phyloP scores from a whole-genome alignment of 371 early-diverging fungal genomes.

The Blyttiomyces sp. region DNA sequence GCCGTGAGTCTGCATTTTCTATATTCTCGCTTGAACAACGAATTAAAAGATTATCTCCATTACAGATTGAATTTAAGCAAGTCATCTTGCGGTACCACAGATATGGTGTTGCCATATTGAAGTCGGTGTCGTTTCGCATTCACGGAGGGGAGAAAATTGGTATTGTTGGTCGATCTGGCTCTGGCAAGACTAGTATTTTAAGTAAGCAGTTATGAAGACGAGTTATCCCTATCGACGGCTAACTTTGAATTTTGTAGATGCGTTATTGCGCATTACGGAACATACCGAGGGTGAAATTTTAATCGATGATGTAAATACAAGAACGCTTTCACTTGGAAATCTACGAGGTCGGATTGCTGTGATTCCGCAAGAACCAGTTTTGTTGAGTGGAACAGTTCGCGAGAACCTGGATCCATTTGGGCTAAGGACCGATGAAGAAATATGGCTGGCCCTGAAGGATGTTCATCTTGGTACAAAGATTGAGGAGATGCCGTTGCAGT shows the following conservation, averaged over 20 bases:
- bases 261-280: constrained; percentile 66
- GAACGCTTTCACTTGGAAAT: constrained; percentile 54
- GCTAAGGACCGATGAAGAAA: constrained; percentile 39
- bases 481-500: constrained; percentile 40
- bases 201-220: constrained; percentile 8
- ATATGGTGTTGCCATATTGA: constrained; percentile 65
- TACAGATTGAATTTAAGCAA: constrained; percentile 50
- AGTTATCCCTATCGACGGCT: not conserved
- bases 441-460: constrained; percentile 46
- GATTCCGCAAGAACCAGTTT: constrained; percentile 58
- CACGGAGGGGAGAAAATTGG: constrained; percentile 63
- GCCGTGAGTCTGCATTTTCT: constrained; percentile 9
- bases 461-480: constrained; percentile 51
- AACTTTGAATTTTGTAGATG: constrained; percentile 28
- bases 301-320: constrained; percentile 64
- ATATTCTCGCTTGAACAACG: too few species aligned
- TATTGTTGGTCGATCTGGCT: constrained; percentile 59
- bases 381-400: constrained; percentile 61
- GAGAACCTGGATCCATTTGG: constrained; percentile 55
- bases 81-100: constrained; percentile 58
- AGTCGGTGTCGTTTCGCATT: constrained; percentile 57
- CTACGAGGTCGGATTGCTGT: constrained; percentile 65
- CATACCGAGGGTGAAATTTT: constrained; percentile 58
- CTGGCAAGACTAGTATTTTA: constrained; percentile 37
- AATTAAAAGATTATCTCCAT: too few species aligned